phyloP scores from a whole-genome alignment of 257 asterid genomes.

The Euphrasia confusa region DNA sequence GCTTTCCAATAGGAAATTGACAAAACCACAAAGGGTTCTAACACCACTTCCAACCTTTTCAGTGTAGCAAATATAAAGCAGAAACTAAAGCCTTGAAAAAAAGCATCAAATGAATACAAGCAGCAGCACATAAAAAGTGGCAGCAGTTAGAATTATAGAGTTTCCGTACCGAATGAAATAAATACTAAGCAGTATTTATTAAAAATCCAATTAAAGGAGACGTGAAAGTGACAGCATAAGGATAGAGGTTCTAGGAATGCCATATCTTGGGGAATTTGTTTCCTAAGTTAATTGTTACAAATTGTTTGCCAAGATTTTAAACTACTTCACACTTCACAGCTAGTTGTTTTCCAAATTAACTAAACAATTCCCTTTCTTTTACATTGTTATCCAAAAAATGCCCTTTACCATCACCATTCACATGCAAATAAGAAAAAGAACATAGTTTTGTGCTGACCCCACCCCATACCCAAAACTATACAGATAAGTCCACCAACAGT shows the following conservation, averaged over 20 bases:
- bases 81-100: not conserved
- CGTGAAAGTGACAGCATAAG: constrained; percentile 9
- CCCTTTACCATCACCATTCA: constrained; percentile 9
- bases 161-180: constrained; percentile 8
- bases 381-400: constrained; percentile 4
- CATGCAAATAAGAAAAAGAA: constrained; percentile 13
- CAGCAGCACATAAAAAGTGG: constrained; percentile 6
- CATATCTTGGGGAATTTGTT: not conserved
- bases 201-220: not conserved
- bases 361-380: constrained; percentile 3
- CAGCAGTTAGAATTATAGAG: constrained; percentile 7
- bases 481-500: constrained; percentile 3
- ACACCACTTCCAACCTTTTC: not conserved
- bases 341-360: not conserved
- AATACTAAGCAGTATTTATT: not conserved
- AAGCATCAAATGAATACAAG: constrained; percentile 2
- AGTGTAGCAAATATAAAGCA: not conserved
- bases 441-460: constrained; percentile 4
- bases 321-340: constrained; percentile 4
- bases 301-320: not conserved
- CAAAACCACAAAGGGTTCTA: not conserved
- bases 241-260: constrained; percentile 5
- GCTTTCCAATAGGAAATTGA: constrained; percentile 7
- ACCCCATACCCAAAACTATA: constrained; percentile 1
- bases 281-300: constrained; percentile 7